A percentile compares a stretch with the other conserved stretches of the same genome.
These are phyloP conservation scores for Catunica adiposa DNA, from an alignment of 2,329 filamentous ascomycete species.

Conservation along the genomic window DNA sequence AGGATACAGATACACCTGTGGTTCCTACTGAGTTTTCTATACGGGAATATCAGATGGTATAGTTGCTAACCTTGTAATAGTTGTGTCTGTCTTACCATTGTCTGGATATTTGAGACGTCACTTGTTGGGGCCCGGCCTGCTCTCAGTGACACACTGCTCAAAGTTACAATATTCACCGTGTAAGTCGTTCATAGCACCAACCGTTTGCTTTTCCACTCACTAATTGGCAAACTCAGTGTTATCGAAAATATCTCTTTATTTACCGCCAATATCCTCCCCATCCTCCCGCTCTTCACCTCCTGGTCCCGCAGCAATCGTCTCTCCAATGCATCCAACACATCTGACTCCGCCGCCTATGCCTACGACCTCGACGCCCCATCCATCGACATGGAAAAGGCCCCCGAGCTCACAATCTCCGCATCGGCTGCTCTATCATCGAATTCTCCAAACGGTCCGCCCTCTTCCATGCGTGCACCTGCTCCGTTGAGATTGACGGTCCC, in stretches of 20 bases:
- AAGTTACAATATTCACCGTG: slow-evolving; percentile 21
- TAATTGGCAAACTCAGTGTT: slow-evolving; percentile 16
- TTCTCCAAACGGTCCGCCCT: not conserved
- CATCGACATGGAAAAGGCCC: not conserved
- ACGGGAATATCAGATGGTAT: not conserved
- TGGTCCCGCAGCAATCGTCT: not conserved
- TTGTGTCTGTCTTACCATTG: slow-evolving; percentile 21
- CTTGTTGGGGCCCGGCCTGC: slow-evolving; percentile 18
- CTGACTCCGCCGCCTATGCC: not conserved
- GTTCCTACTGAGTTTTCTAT: too few species aligned
- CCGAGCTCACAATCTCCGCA: not conserved
- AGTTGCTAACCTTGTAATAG: not conserved
- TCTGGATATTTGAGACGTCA: slow-evolving; percentile 23
- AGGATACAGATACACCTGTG: too few species aligned
- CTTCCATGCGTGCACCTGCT: not conserved
- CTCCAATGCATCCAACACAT: not conserved
- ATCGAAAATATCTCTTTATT: slow-evolving; percentile 25
- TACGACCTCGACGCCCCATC: not conserved
- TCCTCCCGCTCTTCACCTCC: slow-evolving; percentile 20
- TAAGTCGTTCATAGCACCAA: slow-evolving; percentile 14
- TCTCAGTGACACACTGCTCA: slow-evolving; percentile 21
- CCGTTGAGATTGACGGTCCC: not conserved
- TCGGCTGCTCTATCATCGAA: not conserved
- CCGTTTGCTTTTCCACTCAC: not conserved
- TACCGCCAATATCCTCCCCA: slow-evolving; percentile 23